phyloP scores from a whole-genome alignment of 805 yeast species.

The Barnettozyma pratensis region DNA sequence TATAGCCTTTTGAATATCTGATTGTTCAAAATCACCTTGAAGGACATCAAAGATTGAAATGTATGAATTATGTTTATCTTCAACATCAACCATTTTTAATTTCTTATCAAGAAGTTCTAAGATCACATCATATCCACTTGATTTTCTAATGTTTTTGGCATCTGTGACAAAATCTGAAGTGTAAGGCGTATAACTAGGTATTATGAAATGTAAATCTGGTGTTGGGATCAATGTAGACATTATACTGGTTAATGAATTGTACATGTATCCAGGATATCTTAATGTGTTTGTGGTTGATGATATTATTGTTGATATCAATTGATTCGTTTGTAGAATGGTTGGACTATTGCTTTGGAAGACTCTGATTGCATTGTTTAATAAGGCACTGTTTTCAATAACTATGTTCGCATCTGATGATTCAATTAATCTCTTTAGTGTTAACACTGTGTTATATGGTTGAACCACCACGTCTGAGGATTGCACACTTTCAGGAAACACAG shows the following conservation, averaged over 20 bases:
- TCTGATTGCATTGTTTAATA: constrained; percentile 64
- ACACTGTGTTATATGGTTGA: constrained; percentile 88
- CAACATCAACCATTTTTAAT: constrained; percentile 60
- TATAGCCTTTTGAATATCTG: constrained; percentile 66
- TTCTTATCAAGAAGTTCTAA: constrained; percentile 77
- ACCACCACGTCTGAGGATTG: constrained; percentile 95
- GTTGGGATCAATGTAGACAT: constrained; percentile 80
- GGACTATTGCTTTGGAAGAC: constrained; percentile 53
- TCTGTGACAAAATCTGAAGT: constrained; percentile 60
- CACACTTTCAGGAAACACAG: constrained; percentile 75
- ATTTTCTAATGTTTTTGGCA: constrained; percentile 55
- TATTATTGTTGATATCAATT: constrained; percentile 78
- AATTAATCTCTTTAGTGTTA: constrained; percentile 75
- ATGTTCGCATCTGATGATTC: constrained; percentile 82
- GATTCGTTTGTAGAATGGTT: constrained; percentile 68
- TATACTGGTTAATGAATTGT: constrained; percentile 77
- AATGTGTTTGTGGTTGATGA: constrained; percentile 82
- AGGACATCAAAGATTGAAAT: constrained; percentile 66
- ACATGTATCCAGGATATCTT: constrained; percentile 88
- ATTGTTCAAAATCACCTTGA: constrained; percentile 59
- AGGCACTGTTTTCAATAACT: constrained; percentile 89
- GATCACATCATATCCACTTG: constrained; percentile 81
- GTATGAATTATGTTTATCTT: constrained; percentile 44
- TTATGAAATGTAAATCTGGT: constrained; percentile 72
- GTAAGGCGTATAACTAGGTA: constrained; percentile 75